These are phyloP conservation scores for Globisporangium middletonii DNA, from an alignment of 352 stramenopile genomes.

Conservation along the genomic window DNA sequence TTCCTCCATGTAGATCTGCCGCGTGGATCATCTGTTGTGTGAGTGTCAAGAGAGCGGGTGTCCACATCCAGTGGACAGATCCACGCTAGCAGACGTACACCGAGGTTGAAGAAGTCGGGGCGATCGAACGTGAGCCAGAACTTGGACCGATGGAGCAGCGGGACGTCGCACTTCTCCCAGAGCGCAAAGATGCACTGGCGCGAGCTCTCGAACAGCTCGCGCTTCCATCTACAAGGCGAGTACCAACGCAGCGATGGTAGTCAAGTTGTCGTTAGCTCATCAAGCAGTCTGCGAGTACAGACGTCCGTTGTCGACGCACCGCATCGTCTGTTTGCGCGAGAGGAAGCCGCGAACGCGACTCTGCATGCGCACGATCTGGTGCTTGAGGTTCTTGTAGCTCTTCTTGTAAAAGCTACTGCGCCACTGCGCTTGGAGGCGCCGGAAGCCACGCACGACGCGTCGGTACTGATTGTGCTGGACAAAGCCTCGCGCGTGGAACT, in stretches of 20 bases:
- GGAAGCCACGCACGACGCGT: slow-evolving; percentile 38
- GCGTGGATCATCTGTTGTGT: no score
- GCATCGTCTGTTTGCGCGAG: slow-evolving; percentile 51
- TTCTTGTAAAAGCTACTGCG: slow-evolving; percentile 56
- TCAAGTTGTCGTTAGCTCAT: no score
- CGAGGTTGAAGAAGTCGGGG: slow-evolving; percentile 71
- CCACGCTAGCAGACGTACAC: slow-evolving; percentile 23
- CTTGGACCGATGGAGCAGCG: slow-evolving; percentile 69
- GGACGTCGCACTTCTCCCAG: slow-evolving; percentile 59
- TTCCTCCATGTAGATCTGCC: slow-evolving; percentile 62
- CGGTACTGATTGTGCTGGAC: slow-evolving; percentile 38
- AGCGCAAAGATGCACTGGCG: slow-evolving; percentile 60
- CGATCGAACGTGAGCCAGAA: slow-evolving; percentile 80
- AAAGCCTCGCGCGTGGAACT: slow-evolving; percentile 48
- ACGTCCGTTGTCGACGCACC: slow-evolving; percentile 16
- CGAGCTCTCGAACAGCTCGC: slow-evolving; percentile 44
- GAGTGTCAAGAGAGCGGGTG: no score
- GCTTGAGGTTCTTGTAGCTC: slow-evolving; percentile 56
- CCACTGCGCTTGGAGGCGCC: slow-evolving; percentile 59
- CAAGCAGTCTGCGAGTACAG: not conserved
- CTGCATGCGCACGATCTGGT: slow-evolving; percentile 57
- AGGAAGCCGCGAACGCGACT: slow-evolving; percentile 52
- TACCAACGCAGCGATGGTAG: not conserved
- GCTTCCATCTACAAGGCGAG: slow-evolving; percentile 39
- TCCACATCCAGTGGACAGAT: not conserved